Base-by-base conservation (phyloP, 176 grass and related monocot species). In the Aegilops bicornis region DNA sequence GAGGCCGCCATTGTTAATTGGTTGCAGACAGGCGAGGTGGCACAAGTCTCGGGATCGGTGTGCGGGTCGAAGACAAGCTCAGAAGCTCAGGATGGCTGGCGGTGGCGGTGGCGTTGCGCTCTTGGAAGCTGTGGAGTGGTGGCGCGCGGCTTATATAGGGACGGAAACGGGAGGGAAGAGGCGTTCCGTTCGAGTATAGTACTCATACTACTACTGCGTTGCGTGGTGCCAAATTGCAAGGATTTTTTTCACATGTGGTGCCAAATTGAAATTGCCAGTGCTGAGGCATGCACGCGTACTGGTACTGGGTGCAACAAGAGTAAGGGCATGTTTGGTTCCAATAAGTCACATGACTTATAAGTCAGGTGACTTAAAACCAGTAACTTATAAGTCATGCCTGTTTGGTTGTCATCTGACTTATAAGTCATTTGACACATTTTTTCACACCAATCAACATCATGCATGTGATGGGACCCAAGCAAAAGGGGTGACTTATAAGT, bases 1-100 rank as follows among this genome's bases (percentile, higher is more conserved):
- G 90, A 91, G 77, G 92, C 87, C 79, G 88, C 91, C 84, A 87
- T 87, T 86, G 27, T 64, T 42, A 42, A 2, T 1, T 27, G 8
- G 30, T 0, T 3, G 24, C 72, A 1, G 2, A 19, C 17, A 13
- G 36, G 54, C 7, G 20, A 39, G 35, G 1, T 33, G n/a, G 25
- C 3, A 47, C 9, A 37, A 14, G 40, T n/a, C 52, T n/a, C n/a
- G 63, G 66, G 30, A 29, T 72, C 48, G 33, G 33, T 36, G 40
- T 29, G 31, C 22, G 17, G 59, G 23, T 36, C 19, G 66, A n/a
- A 67, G 7, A 56, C 58, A 64, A 79, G 78, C 10, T 65, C 24
- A 37, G 72, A 47, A 72, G 52, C 17, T 88, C 86, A 35, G 78
- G 25, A 69, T 62, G 60, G 81, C 81, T 50, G 60, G 81, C 81